Conservation (phyloP, 768 basidiomycete species). For the Fomitopsis pulvina region DNA sequence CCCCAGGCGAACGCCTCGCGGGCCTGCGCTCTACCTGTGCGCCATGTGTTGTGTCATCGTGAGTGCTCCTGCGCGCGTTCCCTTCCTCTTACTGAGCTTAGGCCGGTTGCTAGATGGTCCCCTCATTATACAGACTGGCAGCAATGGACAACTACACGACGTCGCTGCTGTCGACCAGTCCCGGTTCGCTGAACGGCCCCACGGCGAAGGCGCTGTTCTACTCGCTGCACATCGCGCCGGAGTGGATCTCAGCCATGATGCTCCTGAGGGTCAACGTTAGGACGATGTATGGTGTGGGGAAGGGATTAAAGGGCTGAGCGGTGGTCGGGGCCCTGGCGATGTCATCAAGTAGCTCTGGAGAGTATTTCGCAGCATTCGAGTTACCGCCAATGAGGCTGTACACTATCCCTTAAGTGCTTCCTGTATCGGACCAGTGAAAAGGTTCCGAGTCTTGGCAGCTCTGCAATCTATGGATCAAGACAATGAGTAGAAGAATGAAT, state of each 20-base stretch:
- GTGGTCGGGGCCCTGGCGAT: too few relatives aligned
- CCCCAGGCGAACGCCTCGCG: constrained; percentile 1
- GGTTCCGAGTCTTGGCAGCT: too few relatives aligned
- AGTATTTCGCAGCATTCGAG: too few relatives aligned
- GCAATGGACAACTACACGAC: constrained; percentile 9
- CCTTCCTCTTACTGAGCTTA: background rate
- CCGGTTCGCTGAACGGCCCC: constrained; percentile 9
- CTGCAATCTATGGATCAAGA: too few relatives aligned
- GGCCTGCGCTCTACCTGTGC: background rate
- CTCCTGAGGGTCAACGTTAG: constrained; percentile 8
- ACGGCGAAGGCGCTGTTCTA: constrained; percentile 9
- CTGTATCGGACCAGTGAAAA: too few relatives aligned
- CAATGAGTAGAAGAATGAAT: too few relatives aligned
- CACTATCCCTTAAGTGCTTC: too few relatives aligned
- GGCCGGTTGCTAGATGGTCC: background rate
- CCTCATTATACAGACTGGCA: constrained; percentile 9
- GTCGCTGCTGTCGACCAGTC: constrained; percentile 5
- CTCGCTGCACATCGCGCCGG: constrained; percentile 13
- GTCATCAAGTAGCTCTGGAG: too few relatives aligned
- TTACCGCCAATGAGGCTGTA: too few relatives aligned
- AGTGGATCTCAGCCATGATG: constrained; percentile 7
- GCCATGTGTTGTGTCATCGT: constrained; percentile 4
- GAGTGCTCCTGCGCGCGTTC: background rate
- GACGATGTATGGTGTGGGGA: constrained; percentile 3
- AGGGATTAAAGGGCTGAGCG: too few relatives aligned